These are phyloP conservation scores for Penicillium simplicissimum DNA, from an alignment of 495 filamentous ascomycete genomes.

Conservation along the genomic window DNA sequence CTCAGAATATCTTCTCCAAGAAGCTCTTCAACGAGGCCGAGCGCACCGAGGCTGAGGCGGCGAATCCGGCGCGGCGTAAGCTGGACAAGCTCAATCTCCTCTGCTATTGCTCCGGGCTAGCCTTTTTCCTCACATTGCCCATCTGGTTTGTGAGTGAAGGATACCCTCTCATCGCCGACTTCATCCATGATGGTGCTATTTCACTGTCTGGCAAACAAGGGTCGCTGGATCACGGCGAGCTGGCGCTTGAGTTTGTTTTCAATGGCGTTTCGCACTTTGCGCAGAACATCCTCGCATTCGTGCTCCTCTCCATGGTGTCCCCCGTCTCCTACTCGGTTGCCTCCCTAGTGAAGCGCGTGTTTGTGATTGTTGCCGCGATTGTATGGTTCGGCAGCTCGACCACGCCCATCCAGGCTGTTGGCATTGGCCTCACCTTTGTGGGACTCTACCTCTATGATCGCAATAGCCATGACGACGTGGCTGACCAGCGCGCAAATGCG, in stretches of 20 bases:
- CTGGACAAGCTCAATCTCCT: constrained; percentile 96
- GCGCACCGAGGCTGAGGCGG: constrained; percentile 69
- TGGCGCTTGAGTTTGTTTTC: constrained; percentile 87
- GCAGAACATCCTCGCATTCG: constrained; percentile 93
- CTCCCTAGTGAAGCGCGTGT: constrained; percentile 92
- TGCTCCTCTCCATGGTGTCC: constrained; percentile 85
- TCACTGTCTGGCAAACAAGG: constrained; percentile 66
- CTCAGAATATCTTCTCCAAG: constrained; percentile 98
- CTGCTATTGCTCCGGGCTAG: constrained; percentile 91
- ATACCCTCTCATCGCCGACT: constrained; percentile 57
- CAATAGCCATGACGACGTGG: constrained; percentile 79
- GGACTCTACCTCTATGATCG: constrained; percentile 97
- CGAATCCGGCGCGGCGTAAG: constrained; percentile 61
- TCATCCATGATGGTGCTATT: constrained; percentile 58
- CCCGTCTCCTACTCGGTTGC: constrained; percentile 98
- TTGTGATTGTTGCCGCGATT: constrained; percentile 93
- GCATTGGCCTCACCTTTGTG: constrained; percentile 85
- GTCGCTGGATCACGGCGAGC: constrained; percentile 73
- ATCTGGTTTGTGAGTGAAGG: constrained; percentile 95
- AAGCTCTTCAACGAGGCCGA: constrained; percentile 97
- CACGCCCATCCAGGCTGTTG: constrained; percentile 76
- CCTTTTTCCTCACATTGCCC: constrained; percentile 86
- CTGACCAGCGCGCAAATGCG: constrained; percentile 65
- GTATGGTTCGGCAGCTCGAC: constrained; percentile 93
- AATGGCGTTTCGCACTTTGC: constrained; percentile 97